phyloP scores from a whole-genome alignment of 306 rosid species.

The Crataegus laevigata region DNA sequence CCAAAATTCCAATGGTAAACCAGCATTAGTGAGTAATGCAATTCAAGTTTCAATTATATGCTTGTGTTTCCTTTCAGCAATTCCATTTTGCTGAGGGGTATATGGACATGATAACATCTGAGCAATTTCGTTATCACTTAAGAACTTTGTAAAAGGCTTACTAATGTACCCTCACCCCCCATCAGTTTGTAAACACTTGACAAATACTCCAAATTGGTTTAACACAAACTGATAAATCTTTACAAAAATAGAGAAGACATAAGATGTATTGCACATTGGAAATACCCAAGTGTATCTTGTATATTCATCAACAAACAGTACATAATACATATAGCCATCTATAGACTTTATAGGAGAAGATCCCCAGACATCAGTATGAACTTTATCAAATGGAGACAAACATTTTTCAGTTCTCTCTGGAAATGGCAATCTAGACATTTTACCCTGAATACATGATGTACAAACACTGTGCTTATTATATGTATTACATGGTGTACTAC shows the following conservation, averaged over 20 bases:
- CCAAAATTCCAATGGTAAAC: neutral
- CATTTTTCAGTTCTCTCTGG: too few relatives aligned
- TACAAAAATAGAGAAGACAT: neutral
- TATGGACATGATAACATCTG: neutral
- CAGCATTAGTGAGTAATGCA: neutral
- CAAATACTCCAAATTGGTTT: rapidly evolving
- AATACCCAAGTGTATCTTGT: neutral
- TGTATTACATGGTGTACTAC: too few relatives aligned
- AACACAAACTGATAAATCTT: too few relatives aligned
- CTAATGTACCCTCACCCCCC: neutral
- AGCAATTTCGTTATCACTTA: neutral
- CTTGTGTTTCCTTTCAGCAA: neutral
- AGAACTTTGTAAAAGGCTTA: too few relatives aligned
- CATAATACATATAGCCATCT: neutral
- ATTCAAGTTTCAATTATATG: neutral
- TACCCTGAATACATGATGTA: too few relatives aligned
- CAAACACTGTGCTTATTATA: too few relatives aligned
- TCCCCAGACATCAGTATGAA: neutral
- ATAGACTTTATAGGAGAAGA: neutral
- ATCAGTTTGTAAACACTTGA: too few relatives aligned
- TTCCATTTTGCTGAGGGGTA: neutral
- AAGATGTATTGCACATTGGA: neutral
- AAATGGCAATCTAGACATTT: too few relatives aligned
- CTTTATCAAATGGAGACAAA: too few relatives aligned
- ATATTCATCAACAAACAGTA: neutral